Evolutionary conservation across 495 filamentous ascomycete genomes (phyloP), one percentile per base, ranked within the genome.

Genomic region (Tuber borchii): DNA sequence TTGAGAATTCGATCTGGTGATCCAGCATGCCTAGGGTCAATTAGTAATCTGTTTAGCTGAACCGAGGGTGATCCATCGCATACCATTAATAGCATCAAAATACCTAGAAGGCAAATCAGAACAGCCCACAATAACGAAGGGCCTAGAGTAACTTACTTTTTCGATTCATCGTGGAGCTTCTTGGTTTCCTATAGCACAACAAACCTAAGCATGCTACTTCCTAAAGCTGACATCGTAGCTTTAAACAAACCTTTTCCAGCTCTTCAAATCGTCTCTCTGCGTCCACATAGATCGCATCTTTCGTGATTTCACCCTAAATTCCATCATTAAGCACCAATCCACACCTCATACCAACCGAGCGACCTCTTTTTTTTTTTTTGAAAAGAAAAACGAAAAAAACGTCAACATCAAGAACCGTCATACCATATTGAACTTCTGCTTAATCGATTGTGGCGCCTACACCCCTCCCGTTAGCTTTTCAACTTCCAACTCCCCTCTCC

Each of bases 1-100:
- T 91, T 79, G 94, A 96, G 87, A 99, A 99, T 84, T 96, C 96
- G 87, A 98, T 97, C 85, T 99, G 95, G 85, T 97, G 93, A 84
- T 86, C 90, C 79, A 99, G 87, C 95, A 99, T 99, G 86, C 93
- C 90, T 92, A 76, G 6, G 72, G 39, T 70, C 68, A 61, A 72
- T 84, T 48, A 83, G 81, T 68, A 81, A 73, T 22, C 43, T 26
- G 17, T 43, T 72, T 65, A 34, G 56, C 56, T 34, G 19, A 65
- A 65, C 56, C 17, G 39, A 61, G 44, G n/a, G 12, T 22, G 39
- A 68, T 73, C 26, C 44, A 65, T 12, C 37, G 40, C 74, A 46
- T 83, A 91, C 90, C 93, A 85, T 98, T 98, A 84, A 99, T 97
- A 83, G 95, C 93, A 61, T 97, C 90, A 79, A 95, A 97, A 85